Base-by-base conservation (phyloP, 305 asterid genomes). In the Stenogyne calaminthoides region DNA sequence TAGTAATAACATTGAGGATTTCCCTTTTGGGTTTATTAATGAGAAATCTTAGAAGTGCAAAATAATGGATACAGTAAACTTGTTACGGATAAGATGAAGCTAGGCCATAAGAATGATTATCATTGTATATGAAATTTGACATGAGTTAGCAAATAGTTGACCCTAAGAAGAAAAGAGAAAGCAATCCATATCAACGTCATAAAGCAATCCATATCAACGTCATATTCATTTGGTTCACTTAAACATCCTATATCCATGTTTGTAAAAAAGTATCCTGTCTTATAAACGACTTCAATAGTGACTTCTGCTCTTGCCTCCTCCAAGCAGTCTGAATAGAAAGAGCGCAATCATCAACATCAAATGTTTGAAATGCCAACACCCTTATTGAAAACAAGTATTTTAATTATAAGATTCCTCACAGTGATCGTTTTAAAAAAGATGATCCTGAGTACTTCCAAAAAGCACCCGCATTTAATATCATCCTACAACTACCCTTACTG, bases 21-120 rank as follows among this genome's bases (percentile, higher is more conserved):
- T 66, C 12, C 22, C 59, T 64, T 18, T 27, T 56, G 44, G 71
- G 44, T 62, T 61, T 32, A 54, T 54, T 10, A 55, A 6, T 55
- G 34, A 27, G 32, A 64, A 73, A 54, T 25, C 27, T 63, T 55
- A 32, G 19, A 39, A 75, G 12, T 39, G 56, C 25, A 49, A 29
- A 5, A 55, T 52, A 63, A 54, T 18, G 59, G 16, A 55, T 39
- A 34, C 27, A 62, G 44, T 67, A 34, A 54, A 46, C 54, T 25
- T 67, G 40, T 59, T 57, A 39, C 7, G 37, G 52, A 36, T 22
- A 69, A 15, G 32, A 69, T 25, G 52, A 54, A 65, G 57, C 72
- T 40, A 62, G 11, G 22, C 60, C 64, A 32, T 63, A 44, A 32
- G 46, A 65, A 22, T 51, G 22, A 32, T 56, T 57, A 34, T 15